These are phyloP conservation scores for Candida sanyaensis DNA, from an alignment of 1,139 yeast species.

Conservation along the genomic window DNA sequence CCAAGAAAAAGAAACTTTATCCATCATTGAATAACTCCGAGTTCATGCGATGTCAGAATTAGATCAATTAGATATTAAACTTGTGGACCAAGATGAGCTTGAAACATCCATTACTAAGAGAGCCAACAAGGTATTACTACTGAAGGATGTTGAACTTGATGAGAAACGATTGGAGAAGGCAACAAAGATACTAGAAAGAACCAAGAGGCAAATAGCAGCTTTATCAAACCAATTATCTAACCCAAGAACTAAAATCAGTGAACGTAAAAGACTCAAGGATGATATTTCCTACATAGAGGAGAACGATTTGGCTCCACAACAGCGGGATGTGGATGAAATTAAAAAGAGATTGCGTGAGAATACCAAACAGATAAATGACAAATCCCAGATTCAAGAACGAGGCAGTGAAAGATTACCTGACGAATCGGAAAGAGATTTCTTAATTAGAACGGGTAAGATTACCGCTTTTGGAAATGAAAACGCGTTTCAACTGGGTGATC, in stretches of 20 bases:
- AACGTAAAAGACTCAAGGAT: slow-evolving; percentile 52
- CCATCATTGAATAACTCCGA: not conserved
- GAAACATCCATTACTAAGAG: slow-evolving; percentile 69
- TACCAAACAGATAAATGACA: not conserved
- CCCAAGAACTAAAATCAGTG: slow-evolving; percentile 67
- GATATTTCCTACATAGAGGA: slow-evolving; percentile 57
- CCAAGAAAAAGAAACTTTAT: not conserved
- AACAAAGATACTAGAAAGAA: slow-evolving; percentile 43
- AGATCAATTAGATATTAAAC: slow-evolving; percentile 29
- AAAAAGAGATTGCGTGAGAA: slow-evolving; percentile 47
- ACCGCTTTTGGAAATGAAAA: slow-evolving; percentile 87
- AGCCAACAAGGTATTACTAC: slow-evolving; percentile 64
- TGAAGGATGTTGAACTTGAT: slow-evolving; percentile 73
- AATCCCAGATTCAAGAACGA: slow-evolving; percentile 12
- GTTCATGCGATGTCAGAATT: slow-evolving; percentile 3
- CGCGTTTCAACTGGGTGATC: slow-evolving; percentile 45
- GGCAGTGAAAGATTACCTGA: slow-evolving; percentile 47
- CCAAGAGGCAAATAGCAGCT: slow-evolving; percentile 41
- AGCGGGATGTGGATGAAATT: slow-evolving; percentile 69
- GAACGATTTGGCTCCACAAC: slow-evolving; percentile 54
- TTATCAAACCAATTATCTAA: slow-evolving; percentile 52
- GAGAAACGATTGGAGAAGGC: slow-evolving; percentile 72
- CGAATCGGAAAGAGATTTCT: slow-evolving; percentile 77
- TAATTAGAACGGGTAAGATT: slow-evolving; percentile 86
- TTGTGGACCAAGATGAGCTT: slow-evolving; percentile 74